phyloP scores from a whole-genome alignment of 139 green algal genomes.

The Auxenochlorella protothecoides region DNA sequence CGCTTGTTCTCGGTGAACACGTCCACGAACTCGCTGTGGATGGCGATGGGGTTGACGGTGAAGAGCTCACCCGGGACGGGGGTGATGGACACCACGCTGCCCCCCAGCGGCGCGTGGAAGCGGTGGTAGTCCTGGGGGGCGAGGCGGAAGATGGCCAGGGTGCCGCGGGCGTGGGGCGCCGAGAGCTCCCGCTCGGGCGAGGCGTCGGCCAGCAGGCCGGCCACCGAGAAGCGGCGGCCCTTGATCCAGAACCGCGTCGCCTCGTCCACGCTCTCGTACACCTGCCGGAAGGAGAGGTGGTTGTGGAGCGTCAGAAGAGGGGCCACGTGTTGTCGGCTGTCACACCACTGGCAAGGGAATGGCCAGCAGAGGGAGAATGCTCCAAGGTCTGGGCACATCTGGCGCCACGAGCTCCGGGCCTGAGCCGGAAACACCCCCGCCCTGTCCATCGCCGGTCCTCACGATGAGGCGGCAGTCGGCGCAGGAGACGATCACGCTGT shows the following conservation, averaged over 20 bases:
- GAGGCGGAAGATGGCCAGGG: conserved; percentile 24
- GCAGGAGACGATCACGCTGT: conserved; percentile 5
- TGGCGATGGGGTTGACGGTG: conserved; percentile 37
- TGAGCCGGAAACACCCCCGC: too few species aligned
- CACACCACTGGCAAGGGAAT: too few species aligned
- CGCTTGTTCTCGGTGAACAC: conserved; percentile 44
- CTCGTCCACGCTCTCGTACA: conserved; percentile 29
- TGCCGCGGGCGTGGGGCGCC: conserved; percentile 15
- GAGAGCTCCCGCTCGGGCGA: neutral
- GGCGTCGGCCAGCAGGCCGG: conserved; percentile 33
- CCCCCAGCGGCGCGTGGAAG: conserved; percentile 29
- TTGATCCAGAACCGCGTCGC: conserved; percentile 56
- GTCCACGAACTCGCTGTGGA: conserved; percentile 32
- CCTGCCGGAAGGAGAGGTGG: conserved; percentile 1
- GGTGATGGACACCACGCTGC: conserved; percentile 17
- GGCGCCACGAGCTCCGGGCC: too few species aligned
- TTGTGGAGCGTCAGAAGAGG: neutral
- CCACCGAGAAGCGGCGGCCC: conserved; percentile 41
- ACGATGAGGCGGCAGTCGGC: conserved; percentile 27
- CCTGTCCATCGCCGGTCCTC: neutral
- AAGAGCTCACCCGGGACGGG: conserved; percentile 22
- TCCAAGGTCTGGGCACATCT: too few species aligned
- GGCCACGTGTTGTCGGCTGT: too few species aligned
- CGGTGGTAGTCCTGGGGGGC: conserved; percentile 41
- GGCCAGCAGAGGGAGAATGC: too few species aligned